phyloP scores from a whole-genome alignment of 2,329 filamentous ascomycete genomes.

The Blastomyces percursus region DNA sequence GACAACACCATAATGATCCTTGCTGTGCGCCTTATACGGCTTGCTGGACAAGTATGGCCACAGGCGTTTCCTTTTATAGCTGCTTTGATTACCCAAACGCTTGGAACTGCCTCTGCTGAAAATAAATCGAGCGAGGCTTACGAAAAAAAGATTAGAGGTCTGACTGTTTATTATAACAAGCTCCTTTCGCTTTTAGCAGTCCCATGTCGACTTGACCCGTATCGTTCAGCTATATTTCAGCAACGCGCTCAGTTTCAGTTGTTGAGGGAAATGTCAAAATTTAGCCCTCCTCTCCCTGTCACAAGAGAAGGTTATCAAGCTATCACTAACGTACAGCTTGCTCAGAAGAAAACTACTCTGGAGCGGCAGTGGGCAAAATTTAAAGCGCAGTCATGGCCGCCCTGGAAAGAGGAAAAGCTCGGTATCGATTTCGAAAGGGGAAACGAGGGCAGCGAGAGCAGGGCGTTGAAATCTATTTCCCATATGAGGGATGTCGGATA shows the following conservation, averaged over 20 bases:
- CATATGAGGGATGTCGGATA: slow-evolving; percentile 53
- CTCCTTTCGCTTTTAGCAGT: slow-evolving; percentile 40
- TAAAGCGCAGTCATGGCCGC: slow-evolving; percentile 53
- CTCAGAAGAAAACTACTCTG: slow-evolving; percentile 44
- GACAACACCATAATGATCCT: slow-evolving; percentile 29
- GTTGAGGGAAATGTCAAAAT: slow-evolving; percentile 46
- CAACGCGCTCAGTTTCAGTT: slow-evolving; percentile 49
- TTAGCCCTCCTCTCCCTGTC: slow-evolving; percentile 44
- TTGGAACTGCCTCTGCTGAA: slow-evolving; percentile 14
- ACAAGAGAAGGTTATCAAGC: slow-evolving; percentile 48
- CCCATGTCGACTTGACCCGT: slow-evolving; percentile 40
- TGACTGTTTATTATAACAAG: slow-evolving; percentile 39
- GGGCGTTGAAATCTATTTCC: slow-evolving; percentile 44
- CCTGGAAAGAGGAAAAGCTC: slow-evolving; percentile 52
- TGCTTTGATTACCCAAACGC: slow-evolving; percentile 28
- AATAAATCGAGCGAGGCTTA: slow-evolving; percentile 8
- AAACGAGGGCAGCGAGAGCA: slow-evolving; percentile 46
- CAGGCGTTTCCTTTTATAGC: slow-evolving; percentile 34
- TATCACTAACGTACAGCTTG: slow-evolving; percentile 46
- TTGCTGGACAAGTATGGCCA: slow-evolving; percentile 42
- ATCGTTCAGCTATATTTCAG: slow-evolving; percentile 39
- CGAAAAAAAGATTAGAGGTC: slow-evolving; percentile 18
- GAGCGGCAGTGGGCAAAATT: slow-evolving; percentile 49
- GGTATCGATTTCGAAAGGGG: slow-evolving; percentile 50
- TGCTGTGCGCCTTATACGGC: slow-evolving; percentile 39